Conservation (phyloP, 805 yeast genomes). For the Candida morakotiae region DNA sequence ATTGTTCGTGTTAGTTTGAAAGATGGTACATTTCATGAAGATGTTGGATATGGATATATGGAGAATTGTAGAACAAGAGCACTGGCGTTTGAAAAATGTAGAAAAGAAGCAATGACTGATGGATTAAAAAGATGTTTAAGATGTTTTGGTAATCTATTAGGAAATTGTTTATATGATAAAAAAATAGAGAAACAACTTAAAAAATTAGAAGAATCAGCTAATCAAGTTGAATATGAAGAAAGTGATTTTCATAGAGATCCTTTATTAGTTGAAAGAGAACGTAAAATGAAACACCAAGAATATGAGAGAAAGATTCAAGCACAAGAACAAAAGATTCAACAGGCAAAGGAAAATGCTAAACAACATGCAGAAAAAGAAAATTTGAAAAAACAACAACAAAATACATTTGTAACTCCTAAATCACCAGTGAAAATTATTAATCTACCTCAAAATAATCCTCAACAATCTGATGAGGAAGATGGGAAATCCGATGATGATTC, state of each 20-base stretch:
- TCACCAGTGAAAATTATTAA: slow-evolving; percentile 6
- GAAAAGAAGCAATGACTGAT: slow-evolving; percentile 82
- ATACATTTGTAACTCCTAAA: slow-evolving; percentile 7
- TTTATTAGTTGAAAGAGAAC: slow-evolving; percentile 25
- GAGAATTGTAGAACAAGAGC: slow-evolving; percentile 69
- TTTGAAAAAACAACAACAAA: slow-evolving; percentile 3
- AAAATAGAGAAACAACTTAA: slow-evolving; percentile 52
- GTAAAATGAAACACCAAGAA: slow-evolving; percentile 11
- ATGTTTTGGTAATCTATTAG: slow-evolving; percentile 75
- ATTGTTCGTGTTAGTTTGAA: slow-evolving; percentile 66
- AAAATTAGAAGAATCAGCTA: slow-evolving; percentile 32
- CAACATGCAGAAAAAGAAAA: slow-evolving; percentile 1
- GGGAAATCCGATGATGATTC: slow-evolving; percentile 12
- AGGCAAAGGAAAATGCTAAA: slow-evolving; percentile 1
- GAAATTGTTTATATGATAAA: slow-evolving; percentile 81
- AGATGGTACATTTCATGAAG: slow-evolving; percentile 81
- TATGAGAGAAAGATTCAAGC: slow-evolving; percentile 1
- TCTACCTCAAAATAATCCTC: background rate
- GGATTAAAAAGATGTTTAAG: slow-evolving; percentile 76
- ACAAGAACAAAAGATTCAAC: slow-evolving; percentile 1
- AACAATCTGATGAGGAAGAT: slow-evolving; percentile 24
- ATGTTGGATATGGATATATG: slow-evolving; percentile 69
- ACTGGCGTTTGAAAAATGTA: slow-evolving; percentile 74
- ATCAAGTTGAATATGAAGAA: slow-evolving; percentile 21
- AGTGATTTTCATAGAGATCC: slow-evolving; percentile 36